Conservation (phyloP, 495 filamentous ascomycete species). For the Astrocystis sublimbata region DNA sequence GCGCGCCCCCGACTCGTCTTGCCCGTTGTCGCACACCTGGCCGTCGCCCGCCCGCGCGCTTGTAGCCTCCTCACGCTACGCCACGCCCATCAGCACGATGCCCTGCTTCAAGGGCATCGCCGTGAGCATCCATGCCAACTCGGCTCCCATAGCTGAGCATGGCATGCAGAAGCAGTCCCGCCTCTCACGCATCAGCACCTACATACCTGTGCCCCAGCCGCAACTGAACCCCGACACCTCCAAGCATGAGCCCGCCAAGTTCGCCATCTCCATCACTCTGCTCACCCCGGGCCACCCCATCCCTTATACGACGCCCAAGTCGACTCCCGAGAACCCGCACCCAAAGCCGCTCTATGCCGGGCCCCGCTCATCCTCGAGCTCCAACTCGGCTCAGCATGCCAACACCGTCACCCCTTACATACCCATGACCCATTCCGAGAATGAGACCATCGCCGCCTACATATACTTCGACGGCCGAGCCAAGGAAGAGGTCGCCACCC, state of each 20-base stretch:
- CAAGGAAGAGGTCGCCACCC: slow-evolving; percentile 96
- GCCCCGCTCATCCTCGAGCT: slow-evolving; percentile 52
- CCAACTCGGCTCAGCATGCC: slow-evolving; percentile 43
- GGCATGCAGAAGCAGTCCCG: slow-evolving; percentile 92
- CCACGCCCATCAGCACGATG: slow-evolving; percentile 56
- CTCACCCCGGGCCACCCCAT: slow-evolving; percentile 84
- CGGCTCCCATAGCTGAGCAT: slow-evolving; percentile 85
- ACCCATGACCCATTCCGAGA: slow-evolving; percentile 81
- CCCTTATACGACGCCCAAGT: slow-evolving; percentile 82
- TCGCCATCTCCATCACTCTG: slow-evolving; percentile 94
- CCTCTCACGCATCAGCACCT: slow-evolving; percentile 88
- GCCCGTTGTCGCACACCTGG: not conserved
- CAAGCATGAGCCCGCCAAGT: slow-evolving; percentile 87
- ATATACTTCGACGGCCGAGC: slow-evolving; percentile 96
- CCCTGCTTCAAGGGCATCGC: slow-evolving; percentile 98
- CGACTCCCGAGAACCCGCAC: slow-evolving; percentile 67
- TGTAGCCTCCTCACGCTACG: too few relatives aligned
- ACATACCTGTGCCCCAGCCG: slow-evolving; percentile 90
- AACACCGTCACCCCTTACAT: slow-evolving; percentile 81
- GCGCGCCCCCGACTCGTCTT: not conserved
- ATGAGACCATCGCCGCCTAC: slow-evolving; percentile 97
- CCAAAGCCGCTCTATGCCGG: slow-evolving; percentile 80
- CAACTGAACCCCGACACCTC: slow-evolving; percentile 67
- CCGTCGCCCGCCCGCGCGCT: not conserved
- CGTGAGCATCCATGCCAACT: slow-evolving; percentile 91